Evolutionary conservation across 1,284 basidiomycete species (phyloP).

Genomic region (Ustilago xerochloae): DNA sequence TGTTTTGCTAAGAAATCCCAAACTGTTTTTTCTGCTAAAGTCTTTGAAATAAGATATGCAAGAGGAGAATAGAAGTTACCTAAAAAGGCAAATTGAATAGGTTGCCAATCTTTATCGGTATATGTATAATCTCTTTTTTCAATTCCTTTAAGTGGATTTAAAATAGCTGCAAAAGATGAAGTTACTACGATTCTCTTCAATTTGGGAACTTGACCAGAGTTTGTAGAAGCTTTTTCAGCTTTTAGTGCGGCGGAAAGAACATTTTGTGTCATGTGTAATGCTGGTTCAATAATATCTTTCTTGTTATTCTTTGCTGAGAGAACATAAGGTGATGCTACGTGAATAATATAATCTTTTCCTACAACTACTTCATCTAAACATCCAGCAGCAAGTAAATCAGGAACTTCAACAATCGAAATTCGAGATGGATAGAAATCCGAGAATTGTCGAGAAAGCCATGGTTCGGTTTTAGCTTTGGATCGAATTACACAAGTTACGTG

Average conservation of each 20-base stretch:
- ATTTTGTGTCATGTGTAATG: conserved; percentile 42
- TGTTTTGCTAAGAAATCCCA: conserved; percentile 67
- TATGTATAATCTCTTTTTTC: conserved; percentile 47
- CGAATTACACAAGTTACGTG: conserved; percentile 40
- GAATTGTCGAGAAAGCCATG: conserved; percentile 34
- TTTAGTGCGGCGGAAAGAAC: conserved; percentile 43
- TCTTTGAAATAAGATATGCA: conserved; percentile 68
- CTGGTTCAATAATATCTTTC: conserved; percentile 44
- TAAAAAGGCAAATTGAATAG: conserved; percentile 31
- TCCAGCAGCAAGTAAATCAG: conserved; percentile 29
- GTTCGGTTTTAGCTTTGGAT: conserved; percentile 42
- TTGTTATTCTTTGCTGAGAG: conserved; percentile 35
- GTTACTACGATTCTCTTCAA: conserved; percentile 49
- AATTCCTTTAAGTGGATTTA: conserved; percentile 41
- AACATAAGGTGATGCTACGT: conserved; percentile 46
- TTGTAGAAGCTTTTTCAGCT: conserved; percentile 28
- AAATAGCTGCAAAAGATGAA: conserved; percentile 41
- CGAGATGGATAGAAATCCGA: conserved; percentile 16
- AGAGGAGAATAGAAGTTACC: conserved; percentile 36
- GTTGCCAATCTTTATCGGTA: conserved; percentile 46
- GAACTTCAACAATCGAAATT: conserved; percentile 21
- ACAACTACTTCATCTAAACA: conserved; percentile 25
- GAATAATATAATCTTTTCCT: conserved; percentile 44
- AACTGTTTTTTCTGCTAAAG: conserved; percentile 66
- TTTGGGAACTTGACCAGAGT: conserved; percentile 9